These are phyloP conservation scores for Penicillium macrosclerotiorum DNA, from an alignment of 495 filamentous ascomycete genomes.

Conservation along the genomic window DNA sequence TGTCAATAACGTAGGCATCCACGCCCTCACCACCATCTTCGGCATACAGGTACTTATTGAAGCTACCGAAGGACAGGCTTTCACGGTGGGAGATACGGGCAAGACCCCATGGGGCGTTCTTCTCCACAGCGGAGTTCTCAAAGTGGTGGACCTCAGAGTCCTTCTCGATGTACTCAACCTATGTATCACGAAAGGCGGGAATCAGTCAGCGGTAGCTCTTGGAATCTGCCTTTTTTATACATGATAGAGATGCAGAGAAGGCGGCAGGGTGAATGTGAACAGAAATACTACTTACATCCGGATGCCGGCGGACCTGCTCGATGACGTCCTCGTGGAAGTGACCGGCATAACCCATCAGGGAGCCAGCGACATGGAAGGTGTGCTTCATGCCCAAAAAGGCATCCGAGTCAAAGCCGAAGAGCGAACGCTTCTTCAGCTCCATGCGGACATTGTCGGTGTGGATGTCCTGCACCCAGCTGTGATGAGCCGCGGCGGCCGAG, in stretches of 20 bases:
- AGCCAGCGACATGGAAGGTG: slow-evolving; percentile 85
- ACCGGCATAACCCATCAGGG: slow-evolving; percentile 86
- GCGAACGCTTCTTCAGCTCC: slow-evolving; percentile 87
- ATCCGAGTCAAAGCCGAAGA: slow-evolving; percentile 67
- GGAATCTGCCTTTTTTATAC: no score
- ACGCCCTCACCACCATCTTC: slow-evolving; percentile 93
- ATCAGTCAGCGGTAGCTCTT: slow-evolving; percentile 13
- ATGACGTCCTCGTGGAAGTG: slow-evolving; percentile 93
- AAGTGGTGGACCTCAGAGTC: slow-evolving; percentile 88
- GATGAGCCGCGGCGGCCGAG: slow-evolving; percentile 67
- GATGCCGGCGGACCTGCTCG: slow-evolving; percentile 90
- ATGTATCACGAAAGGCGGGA: slow-evolving; percentile 1
- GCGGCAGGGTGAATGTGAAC: background rate
- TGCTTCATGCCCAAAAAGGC: slow-evolving; percentile 87
- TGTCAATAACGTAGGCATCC: slow-evolving; percentile 98
- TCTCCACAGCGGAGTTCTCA: slow-evolving; percentile 63
- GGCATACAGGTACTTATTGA: slow-evolving; percentile 97
- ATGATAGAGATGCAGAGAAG: background rate
- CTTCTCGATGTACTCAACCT: slow-evolving; percentile 97
- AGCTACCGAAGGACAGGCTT: slow-evolving; percentile 79
- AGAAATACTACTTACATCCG: slow-evolving; percentile 77
- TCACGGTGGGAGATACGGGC: slow-evolving; percentile 96
- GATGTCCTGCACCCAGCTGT: slow-evolving; percentile 88
- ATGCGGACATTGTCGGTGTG: slow-evolving; percentile 56
- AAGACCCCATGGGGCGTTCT: slow-evolving; percentile 94